Evolutionary conservation across 805 yeast genomes (phyloP).

Genomic region (Sugiyamaella qingdaonensis): DNA sequence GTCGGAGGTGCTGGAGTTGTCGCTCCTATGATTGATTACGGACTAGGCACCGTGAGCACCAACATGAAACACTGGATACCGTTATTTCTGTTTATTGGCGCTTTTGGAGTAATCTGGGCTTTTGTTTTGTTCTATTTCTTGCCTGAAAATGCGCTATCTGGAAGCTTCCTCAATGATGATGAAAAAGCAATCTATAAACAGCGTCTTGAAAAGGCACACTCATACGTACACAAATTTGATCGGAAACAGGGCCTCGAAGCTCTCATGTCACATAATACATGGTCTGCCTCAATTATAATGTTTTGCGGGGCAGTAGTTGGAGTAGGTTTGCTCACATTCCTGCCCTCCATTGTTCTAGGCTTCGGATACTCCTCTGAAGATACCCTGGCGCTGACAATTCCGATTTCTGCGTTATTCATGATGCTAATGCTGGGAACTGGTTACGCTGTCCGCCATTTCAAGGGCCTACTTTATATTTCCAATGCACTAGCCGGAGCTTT

Average conservation of each 20-base stretch:
- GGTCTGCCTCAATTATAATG: constrained; percentile 30
- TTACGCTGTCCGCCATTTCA: constrained; percentile 1
- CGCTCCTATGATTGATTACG: constrained; percentile 51
- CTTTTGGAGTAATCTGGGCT: constrained; percentile 41
- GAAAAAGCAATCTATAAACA: constrained; percentile 23
- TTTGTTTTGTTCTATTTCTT: constrained; percentile 15
- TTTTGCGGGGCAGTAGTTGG: constrained; percentile 34
- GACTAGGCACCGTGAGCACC: constrained; percentile 30
- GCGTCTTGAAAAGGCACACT: constrained; percentile 30
- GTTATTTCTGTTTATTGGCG: constrained; percentile 47
- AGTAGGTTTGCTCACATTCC: constrained; percentile 41
- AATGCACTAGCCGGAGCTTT: too few species aligned
- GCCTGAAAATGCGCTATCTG: constrained; percentile 19
- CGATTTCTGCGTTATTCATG: constrained; percentile 36
- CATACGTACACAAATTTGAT: constrained; percentile 39
- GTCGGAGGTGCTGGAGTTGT: constrained; percentile 42
- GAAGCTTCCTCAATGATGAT: constrained; percentile 20
- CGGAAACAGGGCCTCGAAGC: constrained; percentile 43
- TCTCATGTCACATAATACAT: constrained; percentile 36
- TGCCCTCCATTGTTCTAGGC: constrained; percentile 40
- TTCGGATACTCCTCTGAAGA: constrained; percentile 33
- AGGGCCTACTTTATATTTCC: too few species aligned
- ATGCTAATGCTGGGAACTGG: not conserved
- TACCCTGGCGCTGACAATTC: constrained; percentile 45
- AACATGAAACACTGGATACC: constrained; percentile 43